Evolutionary conservation across 257 asterid species (phyloP).

Genomic region (Forsythia suspensa): DNA sequence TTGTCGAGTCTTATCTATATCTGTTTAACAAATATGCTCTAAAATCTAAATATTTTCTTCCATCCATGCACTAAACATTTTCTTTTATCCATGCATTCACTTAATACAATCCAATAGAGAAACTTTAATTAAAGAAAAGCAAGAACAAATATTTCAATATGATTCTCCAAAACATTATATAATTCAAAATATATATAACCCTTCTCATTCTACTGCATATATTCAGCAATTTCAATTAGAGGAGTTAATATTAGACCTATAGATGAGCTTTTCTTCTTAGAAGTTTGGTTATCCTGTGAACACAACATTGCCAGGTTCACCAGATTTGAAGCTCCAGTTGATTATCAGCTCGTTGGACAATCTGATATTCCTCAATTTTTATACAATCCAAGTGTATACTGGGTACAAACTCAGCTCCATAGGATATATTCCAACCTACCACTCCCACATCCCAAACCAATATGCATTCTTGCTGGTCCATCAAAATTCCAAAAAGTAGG

Average conservation of each 20-base stretch:
- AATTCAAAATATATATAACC: slow-evolving; percentile 28
- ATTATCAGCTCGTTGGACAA: slow-evolving; percentile 38
- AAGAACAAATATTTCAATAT: slow-evolving; percentile 14
- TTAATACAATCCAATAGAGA: slow-evolving; percentile 25
- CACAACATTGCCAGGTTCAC: slow-evolving; percentile 46
- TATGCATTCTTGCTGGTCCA: slow-evolving; percentile 28
- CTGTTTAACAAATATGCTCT: too few species aligned
- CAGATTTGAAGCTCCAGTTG: slow-evolving; percentile 34
- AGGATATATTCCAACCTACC: slow-evolving; percentile 43
- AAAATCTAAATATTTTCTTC: too few species aligned
- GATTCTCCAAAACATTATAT: slow-evolving; percentile 17
- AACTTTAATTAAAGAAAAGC: slow-evolving; percentile 19
- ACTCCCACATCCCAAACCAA: slow-evolving; percentile 53
- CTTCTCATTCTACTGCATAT: background rate
- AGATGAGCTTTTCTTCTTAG: slow-evolving; percentile 51
- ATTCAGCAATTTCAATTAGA: slow-evolving; percentile 27
- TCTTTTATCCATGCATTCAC: background rate
- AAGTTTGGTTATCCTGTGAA: slow-evolving; percentile 48
- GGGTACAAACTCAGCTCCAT: slow-evolving; percentile 55
- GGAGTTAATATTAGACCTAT: slow-evolving; percentile 47
- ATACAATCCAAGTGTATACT: slow-evolving; percentile 42
- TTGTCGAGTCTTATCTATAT: too few species aligned
- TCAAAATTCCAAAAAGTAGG: background rate
- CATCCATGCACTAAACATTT: background rate
- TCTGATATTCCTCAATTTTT: slow-evolving; percentile 42